phyloP scores from a whole-genome alignment of 164 flowering plant species.

The Magnolia changhungtana region DNA sequence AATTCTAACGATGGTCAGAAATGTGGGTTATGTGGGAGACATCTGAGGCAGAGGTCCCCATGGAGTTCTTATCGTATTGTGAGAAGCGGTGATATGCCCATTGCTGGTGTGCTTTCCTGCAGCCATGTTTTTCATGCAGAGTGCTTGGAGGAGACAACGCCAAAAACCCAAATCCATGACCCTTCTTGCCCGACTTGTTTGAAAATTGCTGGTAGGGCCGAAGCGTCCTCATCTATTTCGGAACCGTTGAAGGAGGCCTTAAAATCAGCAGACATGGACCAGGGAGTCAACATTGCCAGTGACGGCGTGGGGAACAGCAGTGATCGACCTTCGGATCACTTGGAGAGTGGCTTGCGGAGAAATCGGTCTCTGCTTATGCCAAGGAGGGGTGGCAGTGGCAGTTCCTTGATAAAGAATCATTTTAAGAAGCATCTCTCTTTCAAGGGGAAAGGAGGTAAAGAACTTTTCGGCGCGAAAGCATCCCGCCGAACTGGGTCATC shows the following conservation, averaged over 20 bases:
- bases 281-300: slow-evolving; percentile 21
- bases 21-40: slow-evolving; percentile 43
- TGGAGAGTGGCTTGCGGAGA: slow-evolving; percentile 20
- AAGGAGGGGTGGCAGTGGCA: slow-evolving; percentile 7
- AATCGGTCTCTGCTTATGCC: slow-evolving; percentile 17
- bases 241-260: slow-evolving; percentile 39
- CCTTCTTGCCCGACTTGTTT: slow-evolving; percentile 49
- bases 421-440: slow-evolving; percentile 3
- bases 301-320: slow-evolving; percentile 5
- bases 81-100: slow-evolving; percentile 43
- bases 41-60: slow-evolving; percentile 40
- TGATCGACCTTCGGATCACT: slow-evolving; percentile 11
- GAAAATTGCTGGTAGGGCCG: slow-evolving; percentile 15
- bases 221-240: slow-evolving; percentile 24
- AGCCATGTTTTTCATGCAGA: slow-evolving; percentile 54
- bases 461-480: slow-evolving; percentile 22
- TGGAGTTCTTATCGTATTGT: slow-evolving; percentile 44
- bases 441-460: slow-evolving; percentile 21
- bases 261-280: slow-evolving; percentile 25
- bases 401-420: slow-evolving; percentile 23
- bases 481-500: slow-evolving; percentile 28
- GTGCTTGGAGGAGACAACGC: slow-evolving; percentile 48
- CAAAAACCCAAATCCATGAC: slow-evolving; percentile 37
- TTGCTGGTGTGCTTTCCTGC: slow-evolving; percentile 43
- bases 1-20: slow-evolving; percentile 23